Percentiles rank a stretch among this genome's conserved stretches.
Conservation (phyloP, 2,329 filamentous ascomycete genomes). For the Remersonia thermophila region DNA sequence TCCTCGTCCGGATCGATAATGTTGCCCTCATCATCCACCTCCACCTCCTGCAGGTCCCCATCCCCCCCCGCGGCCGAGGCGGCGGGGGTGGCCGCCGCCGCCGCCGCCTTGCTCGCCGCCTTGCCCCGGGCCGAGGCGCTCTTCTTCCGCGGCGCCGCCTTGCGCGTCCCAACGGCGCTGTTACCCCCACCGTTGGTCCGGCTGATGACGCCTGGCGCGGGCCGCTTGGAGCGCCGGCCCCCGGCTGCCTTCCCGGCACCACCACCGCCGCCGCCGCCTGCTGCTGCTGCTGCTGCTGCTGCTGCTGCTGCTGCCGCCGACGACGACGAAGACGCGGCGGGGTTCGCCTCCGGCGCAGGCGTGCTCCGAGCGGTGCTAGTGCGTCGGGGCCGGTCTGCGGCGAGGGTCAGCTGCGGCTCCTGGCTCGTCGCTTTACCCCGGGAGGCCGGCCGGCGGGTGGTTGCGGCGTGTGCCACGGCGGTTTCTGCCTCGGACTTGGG, state of each 20-base stretch:
- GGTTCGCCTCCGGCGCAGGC: conserved; percentile 34
- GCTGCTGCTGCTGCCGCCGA: conserved; percentile 7
- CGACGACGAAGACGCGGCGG: background rate
- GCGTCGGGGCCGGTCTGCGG: conserved; percentile 41
- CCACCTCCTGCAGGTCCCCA: conserved; percentile 36
- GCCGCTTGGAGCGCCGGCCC: conserved; percentile 53
- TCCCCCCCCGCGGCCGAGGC: conserved; percentile 19
- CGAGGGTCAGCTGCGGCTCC: conserved; percentile 37
- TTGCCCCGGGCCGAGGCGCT: conserved; percentile 23
- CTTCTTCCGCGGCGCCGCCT: conserved; percentile 57
- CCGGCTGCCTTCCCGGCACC: conserved; percentile 20
- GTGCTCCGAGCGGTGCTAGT: conserved; percentile 46
- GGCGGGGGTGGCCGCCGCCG: conserved; percentile 15
- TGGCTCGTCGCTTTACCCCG: conserved; percentile 41
- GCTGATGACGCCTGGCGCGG: conserved; percentile 60
- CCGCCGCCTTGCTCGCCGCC: conserved; percentile 4
- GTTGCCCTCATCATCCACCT: conserved; percentile 56
- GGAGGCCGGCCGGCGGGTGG: conserved; percentile 35
- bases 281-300: conserved; percentile 6
- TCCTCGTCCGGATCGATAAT: conserved; percentile 64
- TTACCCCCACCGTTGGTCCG: conserved; percentile 47
- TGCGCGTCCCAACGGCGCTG: conserved; percentile 59
- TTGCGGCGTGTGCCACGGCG: conserved; percentile 11
- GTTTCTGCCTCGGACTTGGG: conserved; percentile 23
- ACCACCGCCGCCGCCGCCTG: no score